Evolutionary conservation across 2,329 filamentous ascomycete species (phyloP).

Genomic region (Beauveria caledonica): DNA sequence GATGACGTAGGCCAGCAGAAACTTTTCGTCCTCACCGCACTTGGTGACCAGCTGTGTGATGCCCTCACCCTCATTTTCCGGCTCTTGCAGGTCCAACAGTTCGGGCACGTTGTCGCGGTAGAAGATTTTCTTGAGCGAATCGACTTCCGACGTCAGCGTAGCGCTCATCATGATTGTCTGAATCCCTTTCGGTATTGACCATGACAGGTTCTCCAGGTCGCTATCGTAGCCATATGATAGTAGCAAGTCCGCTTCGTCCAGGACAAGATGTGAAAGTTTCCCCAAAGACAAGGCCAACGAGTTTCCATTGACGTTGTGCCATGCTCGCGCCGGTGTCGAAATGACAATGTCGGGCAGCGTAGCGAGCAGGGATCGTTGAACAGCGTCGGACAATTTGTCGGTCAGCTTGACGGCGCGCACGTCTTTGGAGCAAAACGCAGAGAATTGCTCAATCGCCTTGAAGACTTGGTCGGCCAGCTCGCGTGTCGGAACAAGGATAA

Average conservation of each 20-base stretch:
- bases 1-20: constrained; percentile 83
- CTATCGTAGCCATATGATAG: constrained; percentile 91
- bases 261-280: constrained; percentile 66
- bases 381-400: constrained; percentile 80
- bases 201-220: constrained; percentile 72
- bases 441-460: constrained; percentile 67
- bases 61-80: constrained; percentile 65
- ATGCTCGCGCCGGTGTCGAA: constrained; percentile 79
- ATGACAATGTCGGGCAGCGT: constrained; percentile 84
- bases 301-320: constrained; percentile 65
- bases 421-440: constrained; percentile 77
- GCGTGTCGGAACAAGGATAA: constrained; percentile 88
- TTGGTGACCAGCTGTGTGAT: constrained; percentile 84
- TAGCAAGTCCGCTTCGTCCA: constrained; percentile 92
- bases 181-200: constrained; percentile 71
- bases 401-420: constrained; percentile 78
- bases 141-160: constrained; percentile 80
- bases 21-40: constrained; percentile 97
- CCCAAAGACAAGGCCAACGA: constrained; percentile 56
- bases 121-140: constrained; percentile 77
- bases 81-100: constrained; percentile 73
- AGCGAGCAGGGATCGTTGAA: constrained; percentile 77
- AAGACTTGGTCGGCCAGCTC: constrained; percentile 90
- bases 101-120: constrained; percentile 61
- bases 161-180: constrained; percentile 93